Evolutionary conservation across 805 yeast species (phyloP), one percentile per base, ranked within the genome.

Genomic region (Wickerhamomyces ciferrii): DNA sequence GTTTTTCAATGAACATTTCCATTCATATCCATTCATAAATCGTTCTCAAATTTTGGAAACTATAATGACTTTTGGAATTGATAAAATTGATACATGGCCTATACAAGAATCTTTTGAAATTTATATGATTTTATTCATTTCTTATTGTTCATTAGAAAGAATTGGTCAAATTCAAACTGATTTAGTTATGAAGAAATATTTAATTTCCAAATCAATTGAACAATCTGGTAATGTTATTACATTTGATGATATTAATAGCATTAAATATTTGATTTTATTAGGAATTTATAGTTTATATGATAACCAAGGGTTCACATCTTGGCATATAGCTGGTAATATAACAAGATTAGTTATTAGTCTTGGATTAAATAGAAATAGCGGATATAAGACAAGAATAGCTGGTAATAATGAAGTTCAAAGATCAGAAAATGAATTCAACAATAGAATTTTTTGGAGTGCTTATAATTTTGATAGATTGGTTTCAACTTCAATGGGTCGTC

Each of bases 201-300:
- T 75, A 42, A 67, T 73, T 2, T 61, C 60, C 14, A 56, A 69
- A 38, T 76, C 79, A 1, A 63, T 75, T 67, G 64, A 62, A 29
- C 63, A 66, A 40, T 63, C 74, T 19, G 55, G 69, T 10, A 51
- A 58, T 13, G 69, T 72, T 4, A 63, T 76, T 37, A 57, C 66
- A 1, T 60, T 64, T 41, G 74, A 72, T 46, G 69, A 70, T 50
- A 47, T 67, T 7, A 70, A 66, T 19, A 69, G 76, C 2, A 64
- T 76, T 2, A 67, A 65, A 48, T 65, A 74, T 43, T 51, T 76
- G 37, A 44, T 76, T 24, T 55, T 77, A 5, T 58, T 78, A 17
- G 78, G 78, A 11, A 65, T 78, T 24, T 75, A 74, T 53, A 73
- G 81, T 0, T 72, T 74, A 43, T 76, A 75, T 53, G 79, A 76